Evolutionary conservation across 2,329 filamentous ascomycete genomes (phyloP).

Genomic region (Macrophomina phaseolina): DNA sequence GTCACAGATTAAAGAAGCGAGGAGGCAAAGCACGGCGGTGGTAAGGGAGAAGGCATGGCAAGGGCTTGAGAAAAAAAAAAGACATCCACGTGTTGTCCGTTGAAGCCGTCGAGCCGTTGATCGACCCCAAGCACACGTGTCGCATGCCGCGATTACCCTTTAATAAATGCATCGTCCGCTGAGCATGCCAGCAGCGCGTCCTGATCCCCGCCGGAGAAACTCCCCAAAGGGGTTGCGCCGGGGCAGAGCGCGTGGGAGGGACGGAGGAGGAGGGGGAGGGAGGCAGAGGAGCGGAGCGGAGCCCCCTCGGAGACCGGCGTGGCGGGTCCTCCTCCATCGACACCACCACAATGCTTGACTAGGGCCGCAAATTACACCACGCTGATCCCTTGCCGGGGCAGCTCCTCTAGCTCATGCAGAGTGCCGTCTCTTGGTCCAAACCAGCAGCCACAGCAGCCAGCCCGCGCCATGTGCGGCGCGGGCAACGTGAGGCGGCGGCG

Average conservation of each 20-base stretch:
- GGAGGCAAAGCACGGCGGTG: neutral
- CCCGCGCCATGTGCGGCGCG: constrained; percentile 8
- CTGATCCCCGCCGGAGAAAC: constrained; percentile 1
- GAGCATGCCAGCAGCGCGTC: neutral
- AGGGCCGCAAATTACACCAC: constrained; percentile 10
- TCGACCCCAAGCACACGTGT: constrained; percentile 21
- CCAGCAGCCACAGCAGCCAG: neutral
- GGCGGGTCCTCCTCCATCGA: neutral
- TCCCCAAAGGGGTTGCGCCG: neutral
- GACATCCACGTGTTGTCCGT: constrained; percentile 9
- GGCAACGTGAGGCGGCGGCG: neutral
- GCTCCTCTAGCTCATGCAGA: neutral
- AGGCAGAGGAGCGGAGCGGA: constrained; percentile 5
- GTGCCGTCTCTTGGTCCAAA: neutral
- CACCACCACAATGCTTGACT: neutral
- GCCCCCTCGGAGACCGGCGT: constrained; percentile 3
- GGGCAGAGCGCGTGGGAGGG: neutral
- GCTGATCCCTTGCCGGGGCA: neutral
- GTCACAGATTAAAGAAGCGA: constrained; percentile 10
- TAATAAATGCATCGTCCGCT: neutral
- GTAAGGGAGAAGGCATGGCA: neutral
- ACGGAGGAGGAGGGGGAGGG: neutral
- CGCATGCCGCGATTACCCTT: constrained; percentile 19
- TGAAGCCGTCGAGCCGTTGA: neutral
- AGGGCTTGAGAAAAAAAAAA: neutral